A percentile compares a stretch with the other conserved stretches of the same genome.
Conservation (phyloP, 2,329 filamentous ascomycete genomes). For the Neofusicoccum cordaticola region DNA sequence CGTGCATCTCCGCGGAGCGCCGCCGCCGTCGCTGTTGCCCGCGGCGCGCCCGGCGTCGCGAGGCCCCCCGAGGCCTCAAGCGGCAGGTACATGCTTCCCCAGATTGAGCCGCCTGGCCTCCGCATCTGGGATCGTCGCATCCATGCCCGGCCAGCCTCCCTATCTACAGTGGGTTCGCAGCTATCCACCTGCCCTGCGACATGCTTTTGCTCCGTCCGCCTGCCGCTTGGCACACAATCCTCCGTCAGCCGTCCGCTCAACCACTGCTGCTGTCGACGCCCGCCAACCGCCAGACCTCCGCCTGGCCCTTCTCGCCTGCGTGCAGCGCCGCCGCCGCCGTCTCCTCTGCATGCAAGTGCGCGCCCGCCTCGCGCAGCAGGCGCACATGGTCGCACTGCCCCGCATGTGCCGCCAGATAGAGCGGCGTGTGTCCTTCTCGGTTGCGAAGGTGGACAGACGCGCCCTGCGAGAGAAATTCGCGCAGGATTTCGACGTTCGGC, state of each 20-base stretch:
- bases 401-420: constrained; percentile 59
- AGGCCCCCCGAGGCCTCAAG: not conserved
- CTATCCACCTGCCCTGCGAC: not conserved
- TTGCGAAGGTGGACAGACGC: constrained; percentile 61
- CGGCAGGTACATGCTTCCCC: constrained; percentile 13
- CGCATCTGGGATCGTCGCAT: not conserved
- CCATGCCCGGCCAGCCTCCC: not conserved
- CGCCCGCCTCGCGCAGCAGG: constrained; percentile 55
- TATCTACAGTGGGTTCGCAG: constrained; percentile 11
- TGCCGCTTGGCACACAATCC: not conserved
- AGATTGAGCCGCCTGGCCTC: constrained; percentile 10
- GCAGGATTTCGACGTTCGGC: constrained; percentile 54
- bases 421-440: constrained; percentile 55
- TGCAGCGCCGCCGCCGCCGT: constrained; percentile 50
- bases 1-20: constrained; percentile 5
- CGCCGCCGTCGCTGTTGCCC: not conserved
- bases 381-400: constrained; percentile 54
- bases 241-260: constrained; percentile 7
- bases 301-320: constrained; percentile 30
- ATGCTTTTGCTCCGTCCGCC: not conserved
- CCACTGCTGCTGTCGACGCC: constrained; percentile 15
- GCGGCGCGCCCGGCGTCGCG: not conserved
- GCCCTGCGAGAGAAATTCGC: constrained; percentile 55
- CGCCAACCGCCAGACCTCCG: constrained; percentile 32
- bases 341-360: constrained; percentile 59